A percentile compares a stretch with the other conserved stretches of the same genome.
phyloP scores from a whole-genome alignment of 306 rosid genomes.

The Fragaria ananassa region DNA sequence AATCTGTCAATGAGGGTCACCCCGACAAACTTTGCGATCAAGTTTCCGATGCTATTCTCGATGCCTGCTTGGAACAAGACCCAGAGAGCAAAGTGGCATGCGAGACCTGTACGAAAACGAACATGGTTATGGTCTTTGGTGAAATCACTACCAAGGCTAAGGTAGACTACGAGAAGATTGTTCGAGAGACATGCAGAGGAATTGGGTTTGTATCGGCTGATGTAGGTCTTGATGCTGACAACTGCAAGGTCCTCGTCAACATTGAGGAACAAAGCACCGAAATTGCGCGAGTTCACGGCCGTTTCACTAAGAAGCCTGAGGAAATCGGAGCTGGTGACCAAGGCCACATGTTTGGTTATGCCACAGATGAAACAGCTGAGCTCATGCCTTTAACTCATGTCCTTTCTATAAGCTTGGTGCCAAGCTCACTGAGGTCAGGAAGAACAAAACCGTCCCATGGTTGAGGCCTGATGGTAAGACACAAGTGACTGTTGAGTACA shows the following conservation, averaged over 20 bases:
- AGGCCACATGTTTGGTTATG: constrained; percentile 88
- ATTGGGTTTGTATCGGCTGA: constrained; percentile 67
- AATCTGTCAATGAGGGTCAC: constrained; percentile 81
- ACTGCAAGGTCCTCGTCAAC: constrained; percentile 76
- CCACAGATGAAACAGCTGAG: constrained; percentile 73
- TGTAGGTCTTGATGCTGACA: constrained; percentile 77
- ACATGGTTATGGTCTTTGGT: constrained; percentile 92
- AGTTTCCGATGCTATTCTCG: constrained; percentile 72
- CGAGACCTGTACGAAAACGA: constrained; percentile 82
- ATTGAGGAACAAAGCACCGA: constrained; percentile 81
- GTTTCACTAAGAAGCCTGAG: constrained; percentile 67
- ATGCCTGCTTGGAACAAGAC: constrained; percentile 78
- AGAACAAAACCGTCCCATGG: constrained; percentile 71
- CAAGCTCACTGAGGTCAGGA: constrained; percentile 72
- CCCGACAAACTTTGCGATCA: constrained; percentile 86
- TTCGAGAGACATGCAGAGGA: constrained; percentile 69
- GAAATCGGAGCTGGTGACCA: constrained; percentile 87
- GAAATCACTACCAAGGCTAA: constrained; percentile 77
- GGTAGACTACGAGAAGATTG: constrained; percentile 76
- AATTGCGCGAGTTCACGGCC: constrained; percentile 81
- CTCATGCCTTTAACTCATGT: constrained; percentile 80
- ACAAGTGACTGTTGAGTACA: constrained; percentile 80
- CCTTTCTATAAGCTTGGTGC: constrained; percentile 75
- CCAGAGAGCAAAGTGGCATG: constrained; percentile 77
- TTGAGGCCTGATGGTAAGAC: constrained; percentile 84